A percentile compares a stretch with the other conserved stretches of the same genome.
Conservation (phyloP, 306 rosid species). For the Malus domestica region ASM211411v1 NC_041805.1:5895501-5896000, state of each 20-base stretch:
- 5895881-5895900: constrained; percentile 54
- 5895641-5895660: constrained; percentile 36
- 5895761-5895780: constrained; percentile 24
- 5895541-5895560: not conserved
- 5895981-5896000: constrained; percentile 76
- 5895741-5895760: constrained; percentile 30
- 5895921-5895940: constrained; percentile 80
- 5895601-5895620: not conserved
- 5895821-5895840: constrained; percentile 18
- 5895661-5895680: constrained; percentile 33
- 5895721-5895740: constrained; percentile 19
- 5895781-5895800: constrained; percentile 13
- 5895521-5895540: constrained; percentile 13
- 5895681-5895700: constrained; percentile 18
- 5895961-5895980: constrained; percentile 79
- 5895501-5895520: constrained; percentile 6
- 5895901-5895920: constrained; percentile 47
- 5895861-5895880: constrained; percentile 54
- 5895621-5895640: constrained; percentile 27
- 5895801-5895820: not conserved
- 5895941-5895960: constrained; percentile 65
- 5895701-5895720: constrained; percentile 11
- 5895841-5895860: constrained; percentile 57
- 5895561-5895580: not conserved
- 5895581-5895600: not conserved